Evolutionary conservation across 371 early-diverging fungal genomes (phyloP).

Genomic region (Polyrhizophydium stewartii): DNA sequence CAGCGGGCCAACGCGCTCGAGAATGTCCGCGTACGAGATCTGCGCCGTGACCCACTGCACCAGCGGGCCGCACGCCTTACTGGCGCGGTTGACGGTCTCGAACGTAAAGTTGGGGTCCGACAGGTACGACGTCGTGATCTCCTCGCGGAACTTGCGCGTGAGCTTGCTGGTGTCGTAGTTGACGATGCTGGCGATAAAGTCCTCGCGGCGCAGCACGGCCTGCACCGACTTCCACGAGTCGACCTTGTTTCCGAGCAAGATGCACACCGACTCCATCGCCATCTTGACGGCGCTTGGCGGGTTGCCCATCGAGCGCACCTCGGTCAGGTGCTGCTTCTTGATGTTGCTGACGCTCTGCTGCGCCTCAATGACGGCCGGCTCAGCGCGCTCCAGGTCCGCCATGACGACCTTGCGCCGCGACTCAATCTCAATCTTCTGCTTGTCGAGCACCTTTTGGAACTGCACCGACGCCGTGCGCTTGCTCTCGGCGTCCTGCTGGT

Average conservation of each 20-base stretch:
- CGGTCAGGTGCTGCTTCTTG: slow-evolving; percentile 96
- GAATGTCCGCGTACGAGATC: slow-evolving; percentile 85
- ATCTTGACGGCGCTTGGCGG: slow-evolving; percentile 96
- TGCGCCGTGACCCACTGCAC: slow-evolving; percentile 98
- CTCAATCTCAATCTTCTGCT: slow-evolving; percentile 76
- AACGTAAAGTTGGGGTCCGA: slow-evolving; percentile 84
- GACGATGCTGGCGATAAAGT: slow-evolving; percentile 96
- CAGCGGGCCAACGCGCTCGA: slow-evolving; percentile 93
- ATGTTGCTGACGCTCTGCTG: slow-evolving; percentile 90
- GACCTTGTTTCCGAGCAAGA: slow-evolving; percentile 82
- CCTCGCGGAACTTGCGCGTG: slow-evolving; percentile 68
- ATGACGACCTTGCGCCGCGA: slow-evolving; percentile 79
- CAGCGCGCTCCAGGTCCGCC: slow-evolving; percentile 89
- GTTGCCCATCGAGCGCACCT: slow-evolving; percentile 96
- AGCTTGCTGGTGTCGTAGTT: slow-evolving; percentile 89
- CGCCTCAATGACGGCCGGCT: slow-evolving; percentile 96
- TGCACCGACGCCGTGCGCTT: slow-evolving; percentile 79
- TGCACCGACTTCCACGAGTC: slow-evolving; percentile 81
- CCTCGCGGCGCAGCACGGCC: slow-evolving; percentile 89
- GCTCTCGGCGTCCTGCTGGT: slow-evolving; percentile 93
- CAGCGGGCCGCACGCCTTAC: slow-evolving; percentile 97
- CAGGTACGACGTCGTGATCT: slow-evolving; percentile 74
- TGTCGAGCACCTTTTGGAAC: slow-evolving; percentile 74
- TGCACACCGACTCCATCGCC: slow-evolving; percentile 97
- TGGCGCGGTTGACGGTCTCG: slow-evolving; percentile 94